Conservation (phyloP, 1,139 yeast species). For the Candida tunisiensis region DNA sequence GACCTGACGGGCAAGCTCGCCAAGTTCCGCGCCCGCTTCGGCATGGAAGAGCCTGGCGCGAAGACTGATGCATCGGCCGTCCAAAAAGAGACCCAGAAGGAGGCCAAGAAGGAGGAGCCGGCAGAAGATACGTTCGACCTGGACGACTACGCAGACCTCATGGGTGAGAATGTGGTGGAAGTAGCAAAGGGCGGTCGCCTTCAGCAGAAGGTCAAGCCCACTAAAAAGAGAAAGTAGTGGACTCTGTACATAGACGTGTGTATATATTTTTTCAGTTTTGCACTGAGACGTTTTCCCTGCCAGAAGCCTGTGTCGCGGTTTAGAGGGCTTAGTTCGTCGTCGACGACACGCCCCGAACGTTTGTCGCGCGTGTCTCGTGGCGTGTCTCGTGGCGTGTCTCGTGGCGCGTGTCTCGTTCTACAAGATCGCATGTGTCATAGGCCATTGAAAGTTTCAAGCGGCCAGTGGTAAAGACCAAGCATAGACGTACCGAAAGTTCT, state of each 20-base stretch:
- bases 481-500: too few species aligned
- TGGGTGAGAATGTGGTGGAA: constrained; percentile 9
- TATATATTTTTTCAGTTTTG: too few species aligned
- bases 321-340: too few species aligned
- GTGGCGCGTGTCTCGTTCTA: too few species aligned
- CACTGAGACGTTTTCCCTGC: too few species aligned
- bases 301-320: too few species aligned
- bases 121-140: constrained; percentile 3
- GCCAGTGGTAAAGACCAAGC: too few species aligned
- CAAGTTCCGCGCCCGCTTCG: constrained; percentile 65
- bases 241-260: constrained; percentile 2
- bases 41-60: constrained; percentile 25
- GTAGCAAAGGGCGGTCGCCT: constrained; percentile 8
- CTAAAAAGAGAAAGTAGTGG: constrained; percentile 5
- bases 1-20: constrained; percentile 76
- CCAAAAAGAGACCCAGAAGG: not conserved
- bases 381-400: too few species aligned
- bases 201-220: constrained; percentile 5
- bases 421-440: too few species aligned
- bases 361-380: too few species aligned
- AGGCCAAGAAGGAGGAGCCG: not conserved
- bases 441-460: too few species aligned
- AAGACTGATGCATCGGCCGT: not conserved
- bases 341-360: too few species aligned
- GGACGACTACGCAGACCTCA: constrained; percentile 8